A percentile compares a stretch with the other conserved stretches of the same genome.
These are phyloP conservation scores for Avena sativa DNA, from an alignment of 176 grass and related monocot species.

Conservation along the genomic window DNA sequence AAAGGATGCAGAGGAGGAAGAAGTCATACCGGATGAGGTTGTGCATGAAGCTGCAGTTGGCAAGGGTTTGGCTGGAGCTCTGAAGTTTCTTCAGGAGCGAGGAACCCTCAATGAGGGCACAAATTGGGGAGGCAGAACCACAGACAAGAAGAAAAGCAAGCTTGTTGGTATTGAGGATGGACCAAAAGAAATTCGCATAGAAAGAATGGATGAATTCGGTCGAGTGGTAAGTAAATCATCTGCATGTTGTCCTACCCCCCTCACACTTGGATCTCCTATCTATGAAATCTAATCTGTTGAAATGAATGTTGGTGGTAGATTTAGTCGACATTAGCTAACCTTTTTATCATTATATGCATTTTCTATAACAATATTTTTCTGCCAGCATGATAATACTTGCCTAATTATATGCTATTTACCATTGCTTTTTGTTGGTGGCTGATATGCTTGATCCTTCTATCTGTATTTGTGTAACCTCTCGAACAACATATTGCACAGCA, in stretches of 20 bases:
- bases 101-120: constrained; percentile 90
- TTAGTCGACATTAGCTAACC: not conserved
- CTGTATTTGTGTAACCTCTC: not conserved
- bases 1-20: constrained; percentile 60
- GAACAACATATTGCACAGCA: constrained; percentile 8
- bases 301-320: constrained; percentile 6
- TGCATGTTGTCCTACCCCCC: not conserved
- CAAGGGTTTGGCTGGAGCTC: constrained; percentile 77
- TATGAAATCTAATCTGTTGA: constrained; percentile 17
- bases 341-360: not conserved
- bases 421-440: no score
- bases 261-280: not conserved
- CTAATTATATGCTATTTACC: no score
- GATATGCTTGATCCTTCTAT: not conserved
- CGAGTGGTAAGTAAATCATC: constrained; percentile 68
- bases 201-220: constrained; percentile 88
- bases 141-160: constrained; percentile 95
- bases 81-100: constrained; percentile 78
- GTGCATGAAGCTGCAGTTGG: constrained; percentile 83
- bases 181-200: constrained; percentile 84
- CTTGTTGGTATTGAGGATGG: constrained; percentile 77
- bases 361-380: not conserved
- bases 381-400: not conserved
- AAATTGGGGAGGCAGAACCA: constrained; percentile 87
- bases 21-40: constrained; percentile 65